phyloP scores from a whole-genome alignment of 352 stramenopile species.

The Globisporangium paddicum region DNA sequence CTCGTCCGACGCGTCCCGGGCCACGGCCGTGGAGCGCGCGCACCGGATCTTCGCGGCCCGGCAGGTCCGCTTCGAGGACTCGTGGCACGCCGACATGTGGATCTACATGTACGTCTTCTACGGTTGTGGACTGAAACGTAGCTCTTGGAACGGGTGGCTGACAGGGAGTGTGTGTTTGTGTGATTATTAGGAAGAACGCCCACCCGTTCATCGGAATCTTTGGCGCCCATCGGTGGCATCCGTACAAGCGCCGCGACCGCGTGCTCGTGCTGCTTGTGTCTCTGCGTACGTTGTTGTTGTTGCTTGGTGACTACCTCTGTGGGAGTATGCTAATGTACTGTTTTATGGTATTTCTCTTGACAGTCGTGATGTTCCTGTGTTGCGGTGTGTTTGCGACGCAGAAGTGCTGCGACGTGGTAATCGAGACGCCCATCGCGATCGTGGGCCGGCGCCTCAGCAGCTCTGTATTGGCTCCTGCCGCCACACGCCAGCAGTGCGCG shows the following conservation, averaged over 20 bases:
- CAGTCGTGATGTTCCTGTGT: constrained; percentile 35
- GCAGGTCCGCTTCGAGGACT: constrained; percentile 40
- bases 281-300: constrained; percentile 26
- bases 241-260: constrained; percentile 46
- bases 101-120: constrained; percentile 49
- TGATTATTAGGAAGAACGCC: constrained; percentile 43
- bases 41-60: constrained; percentile 44
- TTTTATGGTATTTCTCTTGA: constrained; percentile 1
- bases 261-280: constrained; percentile 41
- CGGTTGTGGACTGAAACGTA: too few species aligned
- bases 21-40: constrained; percentile 17
- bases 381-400: constrained; percentile 39
- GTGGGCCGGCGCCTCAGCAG: constrained; percentile 1
- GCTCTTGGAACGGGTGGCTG: too few species aligned
- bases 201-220: constrained; percentile 43
- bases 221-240: constrained; percentile 41
- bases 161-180: too few species aligned
- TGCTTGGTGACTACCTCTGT: not conserved
- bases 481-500: constrained; percentile 9
- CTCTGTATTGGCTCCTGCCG: not conserved
- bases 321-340: not conserved
- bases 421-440: constrained; percentile 16
- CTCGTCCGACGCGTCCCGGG: constrained; percentile 8
- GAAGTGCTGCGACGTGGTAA: constrained; percentile 29
- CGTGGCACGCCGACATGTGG: constrained; percentile 38